Percentiles rank a stretch among this genome's conserved stretches.
phyloP scores from a whole-genome alignment of 805 yeast genomes.

The Komagataella kurtzmanii region DNA sequence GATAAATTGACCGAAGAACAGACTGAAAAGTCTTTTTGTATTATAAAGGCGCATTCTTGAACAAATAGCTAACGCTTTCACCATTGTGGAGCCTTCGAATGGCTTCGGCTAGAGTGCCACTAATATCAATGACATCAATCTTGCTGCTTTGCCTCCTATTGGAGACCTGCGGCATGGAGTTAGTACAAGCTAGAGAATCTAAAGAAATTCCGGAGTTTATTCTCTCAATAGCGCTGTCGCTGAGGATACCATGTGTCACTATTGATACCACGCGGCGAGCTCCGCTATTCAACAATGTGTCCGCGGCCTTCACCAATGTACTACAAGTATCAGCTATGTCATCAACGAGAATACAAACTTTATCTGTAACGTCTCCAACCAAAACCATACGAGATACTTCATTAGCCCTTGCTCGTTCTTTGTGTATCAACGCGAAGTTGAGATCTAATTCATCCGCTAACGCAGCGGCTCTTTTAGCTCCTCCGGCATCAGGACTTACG shows the following conservation, averaged over 20 bases:
- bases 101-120: conserved; percentile 85
- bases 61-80: conserved; percentile 82
- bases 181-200: conserved; percentile 75
- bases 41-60: conserved; percentile 39
- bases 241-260: conserved; percentile 90
- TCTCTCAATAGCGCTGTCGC: conserved; percentile 70
- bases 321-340: conserved; percentile 99
- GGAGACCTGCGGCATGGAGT: conserved; percentile 76
- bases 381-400: conserved; percentile 92
- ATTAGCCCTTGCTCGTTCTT: conserved; percentile 90
- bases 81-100: conserved; percentile 93
- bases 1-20: conserved; percentile 1
- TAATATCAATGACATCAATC: conserved; percentile 71
- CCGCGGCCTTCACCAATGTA: conserved; percentile 89
- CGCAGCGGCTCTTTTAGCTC: conserved; percentile 94
- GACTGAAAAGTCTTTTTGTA: neutral
- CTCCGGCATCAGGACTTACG: conserved; percentile 98
- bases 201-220: conserved; percentile 49
- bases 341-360: conserved; percentile 77
- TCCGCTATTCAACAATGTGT: conserved; percentile 64
- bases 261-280: conserved; percentile 84
- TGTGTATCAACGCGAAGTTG: conserved; percentile 90
- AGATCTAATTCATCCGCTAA: conserved; percentile 86
- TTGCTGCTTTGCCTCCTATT: conserved; percentile 47
- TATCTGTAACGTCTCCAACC: conserved; percentile 85